Conservation (phyloP, 805 yeast genomes). For the Wickerhamomyces hampshirensis region DNA sequence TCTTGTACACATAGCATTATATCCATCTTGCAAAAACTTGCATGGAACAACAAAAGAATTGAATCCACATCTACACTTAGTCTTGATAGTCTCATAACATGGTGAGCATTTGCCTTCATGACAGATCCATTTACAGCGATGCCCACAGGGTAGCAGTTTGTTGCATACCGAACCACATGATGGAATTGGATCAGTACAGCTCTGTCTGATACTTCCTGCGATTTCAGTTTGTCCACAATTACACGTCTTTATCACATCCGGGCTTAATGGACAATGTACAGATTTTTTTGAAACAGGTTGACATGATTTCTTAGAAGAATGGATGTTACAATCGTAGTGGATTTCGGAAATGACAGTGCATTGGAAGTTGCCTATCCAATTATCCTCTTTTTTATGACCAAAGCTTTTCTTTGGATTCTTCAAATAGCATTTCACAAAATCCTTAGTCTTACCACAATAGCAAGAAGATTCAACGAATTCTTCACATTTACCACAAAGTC, state of each 20-base stretch:
- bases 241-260: conserved; percentile 57
- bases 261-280: conserved; percentile 58
- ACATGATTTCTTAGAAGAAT: conserved; percentile 51
- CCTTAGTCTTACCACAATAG: conserved; percentile 65
- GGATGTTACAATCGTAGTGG: conserved; percentile 56
- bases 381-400: conserved; percentile 17
- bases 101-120: conserved; percentile 75
- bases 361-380: conserved; percentile 49
- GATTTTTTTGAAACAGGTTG: conserved; percentile 25
- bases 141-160: conserved; percentile 68
- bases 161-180: conserved; percentile 65
- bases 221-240: conserved; percentile 71
- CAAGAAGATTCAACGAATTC: conserved; percentile 47
- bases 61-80: conserved; percentile 60
- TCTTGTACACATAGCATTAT: conserved; percentile 56
- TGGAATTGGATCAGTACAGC: conserved; percentile 77
- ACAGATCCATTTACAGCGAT: conserved; percentile 64
- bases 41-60: conserved; percentile 61
- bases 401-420: conserved; percentile 33
- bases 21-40: conserved; percentile 44
- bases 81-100: conserved; percentile 50
- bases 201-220: conserved; percentile 36
- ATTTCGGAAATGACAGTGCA: conserved; percentile 43
- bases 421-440: conserved; percentile 40
- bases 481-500: conserved; percentile 74